A percentile compares a stretch with the other conserved stretches of the same genome.
Conservation (phyloP, 2,329 filamentous ascomycete species). For the Neoascochyta sp. region DNA sequence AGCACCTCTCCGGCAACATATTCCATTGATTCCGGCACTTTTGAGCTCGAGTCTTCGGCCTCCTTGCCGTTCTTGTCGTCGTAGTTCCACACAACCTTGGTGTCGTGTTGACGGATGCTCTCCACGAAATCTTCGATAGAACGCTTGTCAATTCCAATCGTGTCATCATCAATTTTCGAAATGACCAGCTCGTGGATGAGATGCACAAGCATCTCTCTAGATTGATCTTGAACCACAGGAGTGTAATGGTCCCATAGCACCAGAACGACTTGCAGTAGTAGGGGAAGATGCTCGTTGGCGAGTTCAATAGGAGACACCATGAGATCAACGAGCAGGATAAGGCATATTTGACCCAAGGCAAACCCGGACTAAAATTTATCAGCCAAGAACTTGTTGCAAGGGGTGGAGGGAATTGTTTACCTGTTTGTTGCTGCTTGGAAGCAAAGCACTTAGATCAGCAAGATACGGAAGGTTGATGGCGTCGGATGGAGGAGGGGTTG, state of each 20-base stretch:
- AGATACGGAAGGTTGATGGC: constrained; percentile 77
- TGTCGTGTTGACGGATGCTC: constrained; percentile 76
- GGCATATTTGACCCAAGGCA: constrained; percentile 84
- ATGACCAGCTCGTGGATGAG: constrained; percentile 95
- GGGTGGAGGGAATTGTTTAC: constrained; percentile 8
- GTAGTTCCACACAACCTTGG: constrained; percentile 86
- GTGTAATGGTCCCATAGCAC: constrained; percentile 98
- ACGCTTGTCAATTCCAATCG: constrained; percentile 62
- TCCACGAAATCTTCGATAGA: constrained; percentile 87
- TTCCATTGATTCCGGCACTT: constrained; percentile 85
- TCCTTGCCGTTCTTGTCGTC: constrained; percentile 80
- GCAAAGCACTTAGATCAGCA: constrained; percentile 51
- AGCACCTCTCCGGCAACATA: constrained; percentile 78
- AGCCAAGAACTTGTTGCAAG: no score
- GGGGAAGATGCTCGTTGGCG: constrained; percentile 71
- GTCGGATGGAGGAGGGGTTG: constrained; percentile 60
- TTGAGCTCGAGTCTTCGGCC: constrained; percentile 66
- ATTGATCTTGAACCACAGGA: constrained; percentile 90
- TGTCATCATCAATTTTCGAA: constrained; percentile 66
- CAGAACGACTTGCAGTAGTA: constrained; percentile 84
- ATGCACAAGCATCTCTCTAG: constrained; percentile 95
- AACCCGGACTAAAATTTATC: constrained; percentile 61
- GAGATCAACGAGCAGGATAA: constrained; percentile 91
- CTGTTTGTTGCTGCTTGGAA: constrained; percentile 32
- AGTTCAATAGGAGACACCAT: constrained; percentile 90